Evolutionary conservation across 192 early-diverging fungal species (phyloP), one percentile per base, ranked within the genome.

Genomic region (Helicostylum pulchrum): DNA sequence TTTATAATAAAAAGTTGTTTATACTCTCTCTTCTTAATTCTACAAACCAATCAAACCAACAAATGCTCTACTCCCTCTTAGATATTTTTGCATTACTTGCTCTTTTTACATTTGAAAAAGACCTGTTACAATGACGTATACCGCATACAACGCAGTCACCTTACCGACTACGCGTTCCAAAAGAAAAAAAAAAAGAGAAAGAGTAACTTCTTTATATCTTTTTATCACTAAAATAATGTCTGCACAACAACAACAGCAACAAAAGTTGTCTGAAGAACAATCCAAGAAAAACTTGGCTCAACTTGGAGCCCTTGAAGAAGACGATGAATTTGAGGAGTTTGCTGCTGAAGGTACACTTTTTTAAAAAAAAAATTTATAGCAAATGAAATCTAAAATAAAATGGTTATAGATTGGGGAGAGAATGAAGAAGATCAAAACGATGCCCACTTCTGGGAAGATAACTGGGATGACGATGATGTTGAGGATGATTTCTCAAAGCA

Each of bases 281-380:
- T 12, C 60, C 44, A 60, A 65, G 47, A 65, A 60, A 39, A 71
- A 47, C 8, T 45, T 59, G 21, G 83, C 89, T 32, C 84, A 86
- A 52, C 66, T 90, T 15, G 80, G 83, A 19, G 78, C 81, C n/a
- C 76, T 94, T 45, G 90, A 92, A 68, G 92, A 94, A 58, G 94
- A 96, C 80, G 94, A 96, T 67, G 94, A 96, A 66, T 96, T 96
- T 79, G 92, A 96, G 71, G 94, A 96, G 73, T 96, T 96, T 79
- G 78, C 80, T 51, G 82, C 80, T 26, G 91, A 96, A 80, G 87
- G 92, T 92, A 79, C 49, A 32, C 12, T 19, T 9, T 19, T 19
- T 9, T 19, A 19, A 15, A n/a, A 48, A 48, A 48, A 48, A 48
- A 48, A n/a, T 6, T 0, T 19, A 48, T 15, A 48, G 15, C 4